phyloP scores from a whole-genome alignment of 495 filamentous ascomycete species.

The Pyrenopolyporus hunteri region DNA sequence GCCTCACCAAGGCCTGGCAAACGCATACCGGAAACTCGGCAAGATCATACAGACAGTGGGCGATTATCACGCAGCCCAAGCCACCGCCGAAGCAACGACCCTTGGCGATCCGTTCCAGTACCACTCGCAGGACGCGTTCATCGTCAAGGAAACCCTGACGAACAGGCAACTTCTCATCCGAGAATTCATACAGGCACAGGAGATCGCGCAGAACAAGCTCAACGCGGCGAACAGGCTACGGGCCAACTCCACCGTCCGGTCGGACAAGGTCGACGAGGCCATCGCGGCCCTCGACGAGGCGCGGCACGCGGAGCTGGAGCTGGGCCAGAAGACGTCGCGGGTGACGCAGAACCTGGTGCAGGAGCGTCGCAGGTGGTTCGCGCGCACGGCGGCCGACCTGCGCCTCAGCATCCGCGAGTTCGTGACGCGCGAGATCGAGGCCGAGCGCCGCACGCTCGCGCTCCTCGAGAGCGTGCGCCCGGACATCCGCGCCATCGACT shows the following conservation, averaged over 20 bases:
- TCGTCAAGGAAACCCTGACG: conserved; percentile 98
- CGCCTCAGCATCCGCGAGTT: conserved; percentile 85
- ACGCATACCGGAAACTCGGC: conserved; percentile 93
- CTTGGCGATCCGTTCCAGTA: conserved; percentile 93
- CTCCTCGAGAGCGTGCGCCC: conserved; percentile 90
- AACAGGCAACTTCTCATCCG: conserved; percentile 98
- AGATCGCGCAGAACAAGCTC: conserved; percentile 75
- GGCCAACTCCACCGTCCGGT: conserved; percentile 77
- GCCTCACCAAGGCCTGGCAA: conserved; percentile 81
- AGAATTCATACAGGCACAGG: conserved; percentile 87
- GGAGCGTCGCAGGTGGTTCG: conserved; percentile 91
- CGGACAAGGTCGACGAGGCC: conserved; percentile 96
- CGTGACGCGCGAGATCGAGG: conserved; percentile 91
- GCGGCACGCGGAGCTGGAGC: conserved; percentile 73
- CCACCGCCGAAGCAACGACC: conserved; percentile 93
- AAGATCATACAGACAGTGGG: conserved; percentile 90
- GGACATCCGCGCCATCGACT: conserved; percentile 91
- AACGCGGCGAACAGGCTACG: conserved; percentile 88
- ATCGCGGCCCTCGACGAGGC: conserved; percentile 89
- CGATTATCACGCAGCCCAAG: conserved; percentile 96
- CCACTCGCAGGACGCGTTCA: conserved; percentile 94
- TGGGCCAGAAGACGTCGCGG: conserved; percentile 80
- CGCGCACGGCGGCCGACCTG: conserved; percentile 81
- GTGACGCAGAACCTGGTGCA: conserved; percentile 88
- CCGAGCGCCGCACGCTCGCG: conserved; percentile 88